Evolutionary conservation across 2,329 filamentous ascomycete species (phyloP), one percentile per base, ranked within the genome.

Genomic region (Neofusicoccum sp.): DNA sequence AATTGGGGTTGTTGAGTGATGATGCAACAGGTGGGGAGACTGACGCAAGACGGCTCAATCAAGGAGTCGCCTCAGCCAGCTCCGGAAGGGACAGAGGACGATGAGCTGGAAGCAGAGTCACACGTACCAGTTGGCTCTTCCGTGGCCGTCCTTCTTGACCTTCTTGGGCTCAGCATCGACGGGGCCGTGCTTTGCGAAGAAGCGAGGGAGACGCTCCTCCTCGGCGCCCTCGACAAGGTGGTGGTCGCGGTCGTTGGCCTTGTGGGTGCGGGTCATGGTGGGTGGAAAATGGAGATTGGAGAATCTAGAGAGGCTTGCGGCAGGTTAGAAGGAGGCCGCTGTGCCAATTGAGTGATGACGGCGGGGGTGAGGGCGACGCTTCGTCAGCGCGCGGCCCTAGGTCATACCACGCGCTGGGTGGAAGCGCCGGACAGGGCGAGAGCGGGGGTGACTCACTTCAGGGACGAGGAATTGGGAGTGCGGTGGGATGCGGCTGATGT

Each of bases 141-240:
- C 93, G 67, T 85, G 89, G 65, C 93, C 93, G 71, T 96, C 90
- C 82, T 99, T 99, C 87, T 99, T 99, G 73, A 89, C 88, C 83
- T 96, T 95, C 77, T 91, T 92, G 63, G 95, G 93, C 72, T 96
- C 90, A 68, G 83, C 82, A 72, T 92, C 92, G 69, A 86, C 81
- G 73, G 89, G 88, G 67, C 93, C 93, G 63, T 86, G 80, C 81
- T 97, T 97, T 77, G 86, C 91, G 76, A 98, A 98, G 85, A 90
- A 98, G 72, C 92, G 91, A 72, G 95, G 93, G 30, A 96, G 80
- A 70, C 89, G 84, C 67, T 95, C 89, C 56, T 82, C 76, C 63
- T 85, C 87, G 61, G 85, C 87, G 73, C 89, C 90, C 69, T 95
- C 89, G 67, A 91, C 79, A 71, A 84, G 89, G 70, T 86, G 86